Evolutionary conservation across 176 grass and related monocot species (phyloP).

Genomic region (Zea mays): DNA sequence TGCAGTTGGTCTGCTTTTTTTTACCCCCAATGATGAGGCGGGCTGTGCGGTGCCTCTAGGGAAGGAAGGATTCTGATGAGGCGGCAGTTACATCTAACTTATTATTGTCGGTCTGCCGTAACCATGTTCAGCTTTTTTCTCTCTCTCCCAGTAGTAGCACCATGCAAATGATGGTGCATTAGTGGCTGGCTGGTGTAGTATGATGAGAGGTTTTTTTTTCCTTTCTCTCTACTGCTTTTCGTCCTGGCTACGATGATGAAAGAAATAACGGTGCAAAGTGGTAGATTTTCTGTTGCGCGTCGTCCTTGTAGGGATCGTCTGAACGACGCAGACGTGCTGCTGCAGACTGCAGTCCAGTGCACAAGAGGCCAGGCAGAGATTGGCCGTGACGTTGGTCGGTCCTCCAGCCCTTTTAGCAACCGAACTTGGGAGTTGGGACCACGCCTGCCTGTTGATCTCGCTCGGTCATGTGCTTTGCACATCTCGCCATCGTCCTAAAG

Average conservation of each 20-base stretch:
- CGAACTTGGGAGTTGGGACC: background rate
- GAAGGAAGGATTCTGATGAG: constrained; percentile 52
- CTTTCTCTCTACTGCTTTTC: no score
- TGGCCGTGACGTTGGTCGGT: background rate
- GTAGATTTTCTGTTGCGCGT: background rate
- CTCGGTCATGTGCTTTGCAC: background rate
- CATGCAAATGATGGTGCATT: background rate
- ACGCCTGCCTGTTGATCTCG: background rate
- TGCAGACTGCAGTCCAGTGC: no score
- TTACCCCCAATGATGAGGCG: constrained; percentile 61
- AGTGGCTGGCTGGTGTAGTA: background rate
- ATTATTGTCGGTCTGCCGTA: constrained; percentile 18
- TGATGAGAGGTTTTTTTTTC: background rate
- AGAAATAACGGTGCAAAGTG: background rate
- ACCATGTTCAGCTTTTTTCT: background rate
- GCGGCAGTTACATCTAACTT: no score
- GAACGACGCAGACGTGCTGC: no score
- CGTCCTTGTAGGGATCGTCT: background rate
- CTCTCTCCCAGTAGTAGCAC: background rate
- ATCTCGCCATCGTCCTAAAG: background rate
- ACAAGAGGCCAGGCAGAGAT: no score
- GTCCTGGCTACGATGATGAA: background rate
- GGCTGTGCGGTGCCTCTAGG: constrained; percentile 56
- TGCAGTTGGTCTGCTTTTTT: constrained; percentile 48
- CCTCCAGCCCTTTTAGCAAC: background rate